Percentiles rank a stretch among this genome's conserved stretches.
phyloP scores from a whole-genome alignment of 495 filamentous ascomycete species.

The Pyrenula massariospora region DNA sequence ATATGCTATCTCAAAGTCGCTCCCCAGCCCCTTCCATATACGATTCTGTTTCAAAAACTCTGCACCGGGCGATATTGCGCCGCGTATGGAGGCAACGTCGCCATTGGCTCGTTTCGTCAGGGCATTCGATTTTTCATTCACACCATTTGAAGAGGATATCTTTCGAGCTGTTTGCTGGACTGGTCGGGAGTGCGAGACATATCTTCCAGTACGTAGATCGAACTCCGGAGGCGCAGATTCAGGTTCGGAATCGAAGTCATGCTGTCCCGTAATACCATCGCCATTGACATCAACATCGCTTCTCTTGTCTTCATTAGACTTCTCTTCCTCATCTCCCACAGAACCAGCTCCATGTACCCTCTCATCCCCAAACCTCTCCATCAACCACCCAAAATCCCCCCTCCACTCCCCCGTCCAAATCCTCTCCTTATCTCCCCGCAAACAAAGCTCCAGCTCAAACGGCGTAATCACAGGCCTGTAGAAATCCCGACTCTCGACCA shows the following conservation, averaged over 20 bases:
- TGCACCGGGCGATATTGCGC: conserved; percentile 77
- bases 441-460: conserved; percentile 70
- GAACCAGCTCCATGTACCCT: conserved; percentile 4
- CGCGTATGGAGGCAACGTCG: conserved; percentile 66
- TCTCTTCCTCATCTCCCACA: conserved; percentile 22
- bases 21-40: conserved; percentile 87
- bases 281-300: neutral
- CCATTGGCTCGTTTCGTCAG: conserved; percentile 51
- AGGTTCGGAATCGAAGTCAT: conserved; percentile 38
- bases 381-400: conserved; percentile 53
- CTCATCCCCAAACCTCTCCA: conserved; percentile 39
- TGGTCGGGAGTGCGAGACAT: conserved; percentile 73
- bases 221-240: conserved; percentile 78
- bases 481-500: conserved; percentile 77
- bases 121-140: conserved; percentile 25
- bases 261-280: conserved; percentile 3
- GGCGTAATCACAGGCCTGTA: conserved; percentile 83
- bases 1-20: conserved; percentile 64
- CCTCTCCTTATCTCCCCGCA: conserved; percentile 57
- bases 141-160: conserved; percentile 17
- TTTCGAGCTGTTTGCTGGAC: conserved; percentile 39
- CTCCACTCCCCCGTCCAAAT: conserved; percentile 70
- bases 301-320: conserved; percentile 24
- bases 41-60: conserved; percentile 72
- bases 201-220: conserved; percentile 77